Conservation (phyloP, 139 green algal genomes). For the Deuterostichococcus epilithicus region DNA sequence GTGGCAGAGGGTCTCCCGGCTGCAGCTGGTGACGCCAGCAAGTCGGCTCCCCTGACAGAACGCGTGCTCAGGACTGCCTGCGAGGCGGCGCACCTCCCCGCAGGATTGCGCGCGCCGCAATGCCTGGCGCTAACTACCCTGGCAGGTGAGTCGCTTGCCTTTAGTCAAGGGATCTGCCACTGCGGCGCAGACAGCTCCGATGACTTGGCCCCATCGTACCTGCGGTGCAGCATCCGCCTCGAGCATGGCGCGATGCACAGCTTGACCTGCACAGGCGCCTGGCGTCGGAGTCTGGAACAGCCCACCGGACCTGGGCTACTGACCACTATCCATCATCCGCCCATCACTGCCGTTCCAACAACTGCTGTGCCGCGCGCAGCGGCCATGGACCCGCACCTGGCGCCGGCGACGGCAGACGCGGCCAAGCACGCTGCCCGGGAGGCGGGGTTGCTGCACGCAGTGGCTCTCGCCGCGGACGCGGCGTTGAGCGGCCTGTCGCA, state of each 20-base stretch:
- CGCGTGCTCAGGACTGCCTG: background rate
- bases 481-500: slow-evolving; percentile 10
- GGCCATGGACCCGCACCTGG: background rate
- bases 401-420: background rate
- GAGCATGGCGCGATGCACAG: too few species aligned
- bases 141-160: background rate
- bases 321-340: too few species aligned
- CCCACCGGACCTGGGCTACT: too few species aligned
- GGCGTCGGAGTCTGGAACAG: too few species aligned
- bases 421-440: slow-evolving; percentile 28
- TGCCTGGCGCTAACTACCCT: background rate
- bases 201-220: too few species aligned
- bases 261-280: too few species aligned
- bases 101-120: background rate
- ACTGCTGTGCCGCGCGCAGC: too few species aligned
- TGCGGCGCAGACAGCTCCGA: too few species aligned
- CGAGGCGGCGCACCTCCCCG: background rate
- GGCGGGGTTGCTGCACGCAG: slow-evolving; percentile 19
- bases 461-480: slow-evolving; percentile 15
- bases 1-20: too few species aligned
- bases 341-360: too few species aligned
- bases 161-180: too few species aligned
- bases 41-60: background rate
- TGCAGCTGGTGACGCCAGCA: background rate
- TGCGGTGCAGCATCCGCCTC: too few species aligned